Evolutionary conservation across 371 early-diverging fungal genomes (phyloP).

Genomic region (Actinomortierella wolfii): DNA sequence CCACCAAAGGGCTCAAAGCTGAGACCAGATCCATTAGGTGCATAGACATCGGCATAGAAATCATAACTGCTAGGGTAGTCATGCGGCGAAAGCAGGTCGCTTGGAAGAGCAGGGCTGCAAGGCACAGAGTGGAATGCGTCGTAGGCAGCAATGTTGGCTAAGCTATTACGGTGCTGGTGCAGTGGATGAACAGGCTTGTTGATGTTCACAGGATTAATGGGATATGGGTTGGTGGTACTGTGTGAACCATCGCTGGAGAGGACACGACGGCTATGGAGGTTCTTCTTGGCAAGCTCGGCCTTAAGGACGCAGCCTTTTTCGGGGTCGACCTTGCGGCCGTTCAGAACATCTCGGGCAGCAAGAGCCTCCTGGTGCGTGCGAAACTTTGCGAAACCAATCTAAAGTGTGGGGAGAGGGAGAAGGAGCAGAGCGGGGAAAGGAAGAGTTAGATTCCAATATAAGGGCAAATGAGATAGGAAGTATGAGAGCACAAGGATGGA

Average conservation of each 20-base stretch:
- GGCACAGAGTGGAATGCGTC: conserved; percentile 62
- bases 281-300: conserved; percentile 97
- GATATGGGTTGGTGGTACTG: conserved; percentile 11
- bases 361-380: conserved; percentile 83
- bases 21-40: conserved; percentile 47
- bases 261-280: conserved; percentile 68
- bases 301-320: conserved; percentile 85
- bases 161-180: conserved; percentile 42
- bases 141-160: conserved; percentile 49
- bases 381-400: conserved; percentile 96
- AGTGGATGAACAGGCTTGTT: conserved; percentile 32
- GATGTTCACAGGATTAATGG: conserved; percentile 29
- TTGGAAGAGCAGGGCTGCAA: conserved; percentile 56
- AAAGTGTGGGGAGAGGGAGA: background rate
- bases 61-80: conserved; percentile 59
- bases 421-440: background rate
- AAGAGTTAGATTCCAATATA: background rate
- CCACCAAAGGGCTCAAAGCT: conserved; percentile 44
- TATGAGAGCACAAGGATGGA: background rate
- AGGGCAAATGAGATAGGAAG: background rate
- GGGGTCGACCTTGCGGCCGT: conserved; percentile 85
- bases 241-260: conserved; percentile 20
- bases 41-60: conserved; percentile 52
- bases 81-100: conserved; percentile 57
- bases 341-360: conserved; percentile 86